phyloP scores from a whole-genome alignment of 371 early-diverging fungal species.

The Sporodiniella umbellata region DNA sequence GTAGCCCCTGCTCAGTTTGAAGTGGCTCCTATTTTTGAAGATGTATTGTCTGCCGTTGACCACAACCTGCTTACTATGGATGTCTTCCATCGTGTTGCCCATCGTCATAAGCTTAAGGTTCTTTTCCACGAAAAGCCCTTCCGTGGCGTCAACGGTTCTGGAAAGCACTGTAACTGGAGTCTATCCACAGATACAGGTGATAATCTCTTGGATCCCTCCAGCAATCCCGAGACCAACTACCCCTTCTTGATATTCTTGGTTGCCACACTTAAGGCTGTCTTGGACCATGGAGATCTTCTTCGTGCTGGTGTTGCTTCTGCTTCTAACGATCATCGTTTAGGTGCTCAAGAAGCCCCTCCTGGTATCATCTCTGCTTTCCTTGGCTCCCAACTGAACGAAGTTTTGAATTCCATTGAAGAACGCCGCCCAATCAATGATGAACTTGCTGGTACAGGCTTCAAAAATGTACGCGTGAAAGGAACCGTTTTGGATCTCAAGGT shows the following conservation, averaged over 20 bases:
- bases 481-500: conserved; percentile 95
- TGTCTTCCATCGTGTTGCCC: conserved; percentile 93
- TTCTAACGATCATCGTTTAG: conserved; percentile 96
- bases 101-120: conserved; percentile 94
- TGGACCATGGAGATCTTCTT: conserved; percentile 85
- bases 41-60: conserved; percentile 94
- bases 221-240: conserved; percentile 93
- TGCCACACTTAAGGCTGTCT: conserved; percentile 86
- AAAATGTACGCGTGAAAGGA: conserved; percentile 91
- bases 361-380: conserved; percentile 95
- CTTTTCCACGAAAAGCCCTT: conserved; percentile 99
- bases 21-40: conserved; percentile 97
- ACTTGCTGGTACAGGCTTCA: conserved; percentile 73
- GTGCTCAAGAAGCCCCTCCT: conserved; percentile 98
- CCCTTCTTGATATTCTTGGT: conserved; percentile 93
- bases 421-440: conserved; percentile 80
- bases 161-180: conserved; percentile 99
- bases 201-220: conserved; percentile 93
- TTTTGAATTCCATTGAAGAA: conserved; percentile 88
- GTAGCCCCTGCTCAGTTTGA: conserved; percentile 99
- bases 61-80: conserved; percentile 98
- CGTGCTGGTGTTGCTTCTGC: conserved; percentile 90
- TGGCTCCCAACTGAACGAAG: conserved; percentile 93
- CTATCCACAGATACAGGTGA: conserved; percentile 92
- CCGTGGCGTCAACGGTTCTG: conserved; percentile 97